Evolutionary conservation across 495 filamentous ascomycete species (phyloP).

Genomic region (Pseudevernia furfuracea): DNA sequence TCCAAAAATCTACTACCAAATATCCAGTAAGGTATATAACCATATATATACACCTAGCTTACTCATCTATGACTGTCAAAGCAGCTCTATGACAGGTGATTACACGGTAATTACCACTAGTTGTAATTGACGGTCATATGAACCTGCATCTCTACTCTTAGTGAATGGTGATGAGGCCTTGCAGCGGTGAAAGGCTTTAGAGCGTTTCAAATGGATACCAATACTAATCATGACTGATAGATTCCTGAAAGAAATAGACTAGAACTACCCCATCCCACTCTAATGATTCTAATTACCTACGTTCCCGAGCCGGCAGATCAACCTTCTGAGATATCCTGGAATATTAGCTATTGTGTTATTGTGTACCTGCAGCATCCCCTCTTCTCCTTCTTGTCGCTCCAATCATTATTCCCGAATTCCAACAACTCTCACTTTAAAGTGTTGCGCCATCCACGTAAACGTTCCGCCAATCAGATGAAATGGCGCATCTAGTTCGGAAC

Average conservation of each 20-base stretch:
- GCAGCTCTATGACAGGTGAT: no score
- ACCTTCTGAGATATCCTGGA: neutral
- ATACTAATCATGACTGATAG: neutral
- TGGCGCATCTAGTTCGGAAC: neutral
- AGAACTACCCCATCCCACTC: neutral
- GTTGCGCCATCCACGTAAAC: neutral
- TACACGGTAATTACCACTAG: no score
- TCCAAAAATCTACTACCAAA: no score
- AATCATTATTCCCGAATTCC: neutral
- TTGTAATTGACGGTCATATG: no score
- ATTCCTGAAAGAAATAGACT: neutral
- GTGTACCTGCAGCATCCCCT: neutral
- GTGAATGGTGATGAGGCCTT: neutral
- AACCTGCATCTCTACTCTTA: no score
- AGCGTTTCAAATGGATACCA: neutral
- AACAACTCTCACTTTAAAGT: neutral
- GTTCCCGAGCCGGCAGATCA: conserved; percentile 1
- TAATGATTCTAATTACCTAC: no score
- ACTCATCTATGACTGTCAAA: no score
- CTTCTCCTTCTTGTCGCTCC: neutral
- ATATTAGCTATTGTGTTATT: neutral
- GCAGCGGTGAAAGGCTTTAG: neutral
- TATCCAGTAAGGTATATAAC: no score
- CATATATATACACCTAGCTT: no score
- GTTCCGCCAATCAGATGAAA: neutral